A percentile compares a stretch with the other conserved stretches of the same genome.
phyloP scores from a whole-genome alignment of 2,329 filamentous ascomycete genomes.

The Cordyceps cicadae region DNA sequence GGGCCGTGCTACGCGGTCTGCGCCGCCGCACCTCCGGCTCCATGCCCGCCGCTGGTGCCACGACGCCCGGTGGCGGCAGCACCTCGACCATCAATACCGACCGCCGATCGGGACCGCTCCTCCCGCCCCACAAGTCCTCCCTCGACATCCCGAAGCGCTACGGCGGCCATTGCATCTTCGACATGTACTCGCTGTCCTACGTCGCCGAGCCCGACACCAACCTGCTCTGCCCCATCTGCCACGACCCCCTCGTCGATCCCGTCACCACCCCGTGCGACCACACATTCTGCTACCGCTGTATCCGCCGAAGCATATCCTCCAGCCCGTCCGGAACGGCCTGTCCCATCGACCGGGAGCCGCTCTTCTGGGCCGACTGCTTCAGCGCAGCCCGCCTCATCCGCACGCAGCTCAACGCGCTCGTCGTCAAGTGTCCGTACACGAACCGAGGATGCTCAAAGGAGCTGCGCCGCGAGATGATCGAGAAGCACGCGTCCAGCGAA shows the following conservation, averaged over 20 bases:
- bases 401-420: slow-evolving; percentile 53
- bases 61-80: not conserved
- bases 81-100: slow-evolving; percentile 18
- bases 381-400: slow-evolving; percentile 40
- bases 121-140: slow-evolving; percentile 29
- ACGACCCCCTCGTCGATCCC: slow-evolving; percentile 51
- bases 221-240: slow-evolving; percentile 48
- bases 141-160: slow-evolving; percentile 31
- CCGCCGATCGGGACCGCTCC: slow-evolving; percentile 26
- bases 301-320: slow-evolving; percentile 34
- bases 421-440: slow-evolving; percentile 50
- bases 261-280: slow-evolving; percentile 56
- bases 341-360: slow-evolving; percentile 48
- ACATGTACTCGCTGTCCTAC: slow-evolving; percentile 39
- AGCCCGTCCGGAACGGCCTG: slow-evolving; percentile 38
- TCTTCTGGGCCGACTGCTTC: slow-evolving; percentile 31
- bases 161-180: slow-evolving; percentile 32
- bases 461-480: slow-evolving; percentile 45
- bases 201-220: slow-evolving; percentile 37
- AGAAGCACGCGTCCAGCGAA: slow-evolving; percentile 47
- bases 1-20: slow-evolving; percentile 14
- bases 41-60: slow-evolving; percentile 5
- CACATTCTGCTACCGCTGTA: slow-evolving; percentile 54
- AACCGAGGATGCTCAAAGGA: slow-evolving; percentile 41
- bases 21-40: slow-evolving; percentile 13